phyloP scores from a whole-genome alignment of 1,139 yeast genomes.

The Hansenula sp. region DNA sequence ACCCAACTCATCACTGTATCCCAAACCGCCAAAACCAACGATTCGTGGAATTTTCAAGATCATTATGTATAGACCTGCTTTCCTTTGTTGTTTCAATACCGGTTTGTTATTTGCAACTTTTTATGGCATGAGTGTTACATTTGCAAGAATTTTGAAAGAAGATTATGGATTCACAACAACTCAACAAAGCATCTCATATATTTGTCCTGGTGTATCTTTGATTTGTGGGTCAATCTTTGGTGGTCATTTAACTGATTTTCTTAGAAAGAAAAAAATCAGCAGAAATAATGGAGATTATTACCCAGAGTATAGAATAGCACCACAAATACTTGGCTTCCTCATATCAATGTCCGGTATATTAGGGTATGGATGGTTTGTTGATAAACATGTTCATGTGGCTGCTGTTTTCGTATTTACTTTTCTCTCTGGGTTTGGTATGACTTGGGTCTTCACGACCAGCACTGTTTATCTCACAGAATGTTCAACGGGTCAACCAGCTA shows the following conservation, averaged over 20 bases:
- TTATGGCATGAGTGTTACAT: conserved; percentile 51
- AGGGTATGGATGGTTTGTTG: conserved; percentile 54
- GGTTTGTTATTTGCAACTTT: conserved; percentile 53
- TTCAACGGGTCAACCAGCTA: conserved; percentile 48
- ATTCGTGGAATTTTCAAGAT: conserved; percentile 32
- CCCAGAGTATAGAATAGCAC: conserved; percentile 45
- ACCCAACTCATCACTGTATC: conserved; percentile 27
- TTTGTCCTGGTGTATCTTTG: conserved; percentile 52
- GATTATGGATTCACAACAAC: conserved; percentile 36
- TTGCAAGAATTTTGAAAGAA: conserved; percentile 36
- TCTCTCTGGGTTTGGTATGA: conserved; percentile 51
- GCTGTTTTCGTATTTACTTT: conserved; percentile 42
- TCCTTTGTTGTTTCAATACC: conserved; percentile 44
- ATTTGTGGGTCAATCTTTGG: conserved; percentile 47
- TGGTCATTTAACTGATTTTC: conserved; percentile 46
- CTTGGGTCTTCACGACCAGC: conserved; percentile 56
- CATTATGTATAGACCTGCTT: conserved; percentile 40
- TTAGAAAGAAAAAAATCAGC: conserved; percentile 28
- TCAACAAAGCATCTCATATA: conserved; percentile 42
- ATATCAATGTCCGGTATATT: conserved; percentile 43
- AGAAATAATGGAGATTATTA: conserved; percentile 28
- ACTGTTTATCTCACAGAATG: conserved; percentile 57
- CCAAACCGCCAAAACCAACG: conserved; percentile 48
- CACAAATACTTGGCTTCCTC: conserved; percentile 44
- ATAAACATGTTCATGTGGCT: conserved; percentile 39